Evolutionary conservation across 1,139 yeast genomes (phyloP).

Genomic region (Nakaseomyces bracarensis): DNA sequence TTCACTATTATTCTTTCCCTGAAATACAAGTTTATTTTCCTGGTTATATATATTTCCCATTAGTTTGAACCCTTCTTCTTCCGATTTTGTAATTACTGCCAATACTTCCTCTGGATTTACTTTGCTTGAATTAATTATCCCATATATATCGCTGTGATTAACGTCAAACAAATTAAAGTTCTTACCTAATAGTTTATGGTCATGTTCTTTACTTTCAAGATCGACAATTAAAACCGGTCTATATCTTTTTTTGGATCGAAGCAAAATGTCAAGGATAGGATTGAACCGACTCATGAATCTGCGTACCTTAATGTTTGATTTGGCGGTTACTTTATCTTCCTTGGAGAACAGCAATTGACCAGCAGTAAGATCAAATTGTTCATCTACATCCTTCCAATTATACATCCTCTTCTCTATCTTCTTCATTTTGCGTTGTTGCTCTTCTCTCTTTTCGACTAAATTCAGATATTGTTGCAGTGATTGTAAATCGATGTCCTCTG

Average conservation of each 20-base stretch:
- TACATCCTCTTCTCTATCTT: conserved; percentile 1
- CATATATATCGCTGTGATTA: conserved; percentile 2
- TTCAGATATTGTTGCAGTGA: neutral
- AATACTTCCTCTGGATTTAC: neutral
- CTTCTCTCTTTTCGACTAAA: conserved; percentile 1
- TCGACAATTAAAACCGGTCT: neutral
- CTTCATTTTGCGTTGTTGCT: neutral
- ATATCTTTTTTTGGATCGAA: conserved; percentile 1
- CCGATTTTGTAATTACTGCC: neutral
- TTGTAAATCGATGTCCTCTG: neutral
- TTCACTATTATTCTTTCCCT: neutral
- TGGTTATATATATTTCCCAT: neutral
- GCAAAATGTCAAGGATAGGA: neutral
- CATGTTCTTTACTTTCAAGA: neutral
- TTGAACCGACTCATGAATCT: neutral
- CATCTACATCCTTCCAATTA: neutral
- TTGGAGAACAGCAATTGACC: neutral
- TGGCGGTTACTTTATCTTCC: neutral
- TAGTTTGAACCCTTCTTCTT: neutral
- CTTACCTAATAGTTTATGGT: neutral
- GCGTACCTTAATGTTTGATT: neutral
- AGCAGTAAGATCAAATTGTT: neutral
- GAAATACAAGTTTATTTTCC: conserved; percentile 1
- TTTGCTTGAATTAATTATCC: neutral
- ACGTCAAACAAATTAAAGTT: conserved; percentile 2